Percentiles rank a stretch among this genome's conserved stretches.
Conservation (phyloP, 169 alveolate species). For the Eimeria necatrix region DNA sequence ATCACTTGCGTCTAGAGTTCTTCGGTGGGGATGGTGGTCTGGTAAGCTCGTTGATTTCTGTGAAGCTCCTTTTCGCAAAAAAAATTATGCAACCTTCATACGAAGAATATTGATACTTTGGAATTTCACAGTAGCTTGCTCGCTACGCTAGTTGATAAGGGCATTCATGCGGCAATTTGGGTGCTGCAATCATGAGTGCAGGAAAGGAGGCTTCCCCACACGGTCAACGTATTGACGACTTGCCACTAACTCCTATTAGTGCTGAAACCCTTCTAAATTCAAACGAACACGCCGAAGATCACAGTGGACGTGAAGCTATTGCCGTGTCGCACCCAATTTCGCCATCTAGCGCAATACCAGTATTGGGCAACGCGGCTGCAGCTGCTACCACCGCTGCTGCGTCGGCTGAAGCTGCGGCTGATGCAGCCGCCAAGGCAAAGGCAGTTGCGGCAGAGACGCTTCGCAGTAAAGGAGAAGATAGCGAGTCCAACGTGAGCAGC, state of each 20-base stretch:
- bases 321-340: not conserved
- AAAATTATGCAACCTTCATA: not conserved
- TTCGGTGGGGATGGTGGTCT: constrained; percentile 64
- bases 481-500: constrained; percentile 39
- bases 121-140: no score
- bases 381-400: constrained; percentile 62
- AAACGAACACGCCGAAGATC: not conserved
- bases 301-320: not conserved
- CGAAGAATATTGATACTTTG: no score
- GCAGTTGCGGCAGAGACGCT: constrained; percentile 62
- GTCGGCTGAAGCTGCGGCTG: constrained; percentile 74
- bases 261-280: constrained; percentile 11
- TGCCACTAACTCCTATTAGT: constrained; percentile 11
- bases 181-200: not conserved
- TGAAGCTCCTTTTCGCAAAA: not conserved
- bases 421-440: constrained; percentile 60
- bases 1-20: constrained; percentile 44
- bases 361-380: not conserved
- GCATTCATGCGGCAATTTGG: not conserved
- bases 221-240: not conserved
- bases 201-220: constrained; percentile 29
- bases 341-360: not conserved
- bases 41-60: not conserved
- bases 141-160: not conserved
- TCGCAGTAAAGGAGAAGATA: constrained; percentile 24